Evolutionary conservation across 192 early-diverging fungal genomes (phyloP).

Genomic region (Coemansia sp.): DNA sequence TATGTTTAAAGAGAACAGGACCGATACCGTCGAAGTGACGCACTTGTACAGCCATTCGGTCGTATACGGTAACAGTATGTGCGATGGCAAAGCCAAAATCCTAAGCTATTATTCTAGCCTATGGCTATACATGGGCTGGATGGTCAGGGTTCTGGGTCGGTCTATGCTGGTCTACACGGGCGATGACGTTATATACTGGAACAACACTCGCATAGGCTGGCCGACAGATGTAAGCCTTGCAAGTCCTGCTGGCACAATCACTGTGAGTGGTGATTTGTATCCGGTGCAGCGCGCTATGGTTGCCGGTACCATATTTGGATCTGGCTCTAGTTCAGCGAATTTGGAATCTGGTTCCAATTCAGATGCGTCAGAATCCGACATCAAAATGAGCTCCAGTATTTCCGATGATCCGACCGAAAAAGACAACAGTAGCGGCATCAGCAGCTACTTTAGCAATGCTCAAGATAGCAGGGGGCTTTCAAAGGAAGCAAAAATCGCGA

Average conservation of each 20-base stretch:
- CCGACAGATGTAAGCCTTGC: too few species aligned
- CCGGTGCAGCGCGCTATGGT: background rate
- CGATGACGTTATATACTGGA: background rate
- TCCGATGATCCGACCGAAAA: background rate
- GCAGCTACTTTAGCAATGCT: background rate
- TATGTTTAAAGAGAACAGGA: constrained; percentile 11
- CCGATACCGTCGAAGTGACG: background rate
- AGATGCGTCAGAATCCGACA: background rate
- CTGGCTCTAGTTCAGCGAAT: background rate
- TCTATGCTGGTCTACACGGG: background rate
- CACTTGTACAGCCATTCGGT: constrained; percentile 22
- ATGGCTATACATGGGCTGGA: constrained; percentile 1
- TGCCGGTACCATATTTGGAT: background rate
- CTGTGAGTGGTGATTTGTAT: background rate
- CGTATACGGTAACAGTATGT: constrained; percentile 11
- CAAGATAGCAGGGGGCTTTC: background rate
- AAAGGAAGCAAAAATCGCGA: background rate
- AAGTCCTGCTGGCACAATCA: background rate
- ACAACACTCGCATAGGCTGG: background rate
- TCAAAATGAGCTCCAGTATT: too few species aligned
- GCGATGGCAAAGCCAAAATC: background rate
- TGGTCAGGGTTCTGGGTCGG: background rate
- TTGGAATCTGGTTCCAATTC: too few species aligned
- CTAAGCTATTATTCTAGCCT: constrained; percentile 25
- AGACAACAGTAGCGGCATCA: background rate